Evolutionary conservation across 2,329 filamentous ascomycete species (phyloP).

Genomic region (Talaromyces rugulosus): DNA sequence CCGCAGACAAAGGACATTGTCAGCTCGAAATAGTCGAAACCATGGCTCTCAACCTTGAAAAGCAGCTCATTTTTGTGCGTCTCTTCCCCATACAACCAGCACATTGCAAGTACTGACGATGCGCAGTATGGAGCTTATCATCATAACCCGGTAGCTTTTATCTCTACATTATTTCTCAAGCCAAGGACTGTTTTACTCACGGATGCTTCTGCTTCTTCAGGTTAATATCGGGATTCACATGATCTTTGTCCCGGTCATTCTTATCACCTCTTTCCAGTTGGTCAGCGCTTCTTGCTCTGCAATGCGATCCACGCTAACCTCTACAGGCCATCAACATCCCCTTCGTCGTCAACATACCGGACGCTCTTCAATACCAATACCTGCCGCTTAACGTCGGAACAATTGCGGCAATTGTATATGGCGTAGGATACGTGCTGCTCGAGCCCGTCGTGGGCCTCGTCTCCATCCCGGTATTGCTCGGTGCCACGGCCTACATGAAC

Average conservation of each 20-base stretch:
- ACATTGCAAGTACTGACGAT: constrained; percentile 8
- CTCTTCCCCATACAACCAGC: constrained; percentile 10
- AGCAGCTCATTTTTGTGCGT: constrained; percentile 63
- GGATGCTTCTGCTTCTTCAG: constrained; percentile 31
- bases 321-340: constrained; percentile 53
- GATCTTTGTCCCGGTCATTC: constrained; percentile 58
- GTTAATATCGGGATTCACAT: constrained; percentile 63
- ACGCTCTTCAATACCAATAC: constrained; percentile 51
- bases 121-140: constrained; percentile 63
- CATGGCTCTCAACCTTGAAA: constrained; percentile 58
- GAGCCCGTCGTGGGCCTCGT: constrained; percentile 86
- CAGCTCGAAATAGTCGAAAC: background rate
- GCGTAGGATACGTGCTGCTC: constrained; percentile 79
- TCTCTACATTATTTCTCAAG: constrained; percentile 4
- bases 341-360: constrained; percentile 51
- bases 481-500: constrained; percentile 69
- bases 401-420: constrained; percentile 59
- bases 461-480: constrained; percentile 71
- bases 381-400: constrained; percentile 59
- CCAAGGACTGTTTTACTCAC: background rate
- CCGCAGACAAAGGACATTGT: background rate
- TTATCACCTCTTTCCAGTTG: constrained; percentile 57
- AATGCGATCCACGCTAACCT: constrained; percentile 2
- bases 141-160: constrained; percentile 53
- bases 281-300: constrained; percentile 38